Percentiles rank a stretch among this genome's conserved stretches.
phyloP scores from a whole-genome alignment of 169 alveolate species.

The Amoebophrya sp. region DNA sequence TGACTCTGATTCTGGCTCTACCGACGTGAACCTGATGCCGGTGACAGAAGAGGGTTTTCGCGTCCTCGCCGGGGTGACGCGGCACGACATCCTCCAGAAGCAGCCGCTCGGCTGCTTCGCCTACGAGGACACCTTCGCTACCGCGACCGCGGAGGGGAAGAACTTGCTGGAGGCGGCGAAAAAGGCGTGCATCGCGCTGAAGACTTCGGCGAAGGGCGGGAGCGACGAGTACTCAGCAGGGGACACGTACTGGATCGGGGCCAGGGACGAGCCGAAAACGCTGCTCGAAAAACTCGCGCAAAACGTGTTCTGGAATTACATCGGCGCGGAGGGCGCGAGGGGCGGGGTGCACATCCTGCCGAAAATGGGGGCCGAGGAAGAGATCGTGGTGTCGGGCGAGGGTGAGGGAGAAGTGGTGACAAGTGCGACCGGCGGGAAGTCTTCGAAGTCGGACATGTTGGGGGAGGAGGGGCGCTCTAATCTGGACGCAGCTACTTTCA shows the following conservation, averaged over 20 bases:
- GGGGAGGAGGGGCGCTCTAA: too few relatives aligned
- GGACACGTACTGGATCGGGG: neutral
- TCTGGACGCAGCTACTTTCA: too few relatives aligned
- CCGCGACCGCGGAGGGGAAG: neutral
- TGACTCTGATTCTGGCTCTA: too few relatives aligned
- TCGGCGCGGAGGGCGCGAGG: too few relatives aligned
- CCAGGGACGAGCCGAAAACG: neutral
- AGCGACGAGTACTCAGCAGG: neutral
- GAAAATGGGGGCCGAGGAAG: too few relatives aligned
- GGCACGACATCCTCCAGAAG: neutral
- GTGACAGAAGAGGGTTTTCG: neutral
- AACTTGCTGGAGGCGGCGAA: neutral
- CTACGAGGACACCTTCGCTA: neutral
- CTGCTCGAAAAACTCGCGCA: neutral
- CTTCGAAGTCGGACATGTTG: too few relatives aligned
- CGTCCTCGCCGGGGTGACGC: neutral
- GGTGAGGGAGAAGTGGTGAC: too few relatives aligned
- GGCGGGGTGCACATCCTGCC: too few relatives aligned
- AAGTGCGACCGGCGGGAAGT: too few relatives aligned
- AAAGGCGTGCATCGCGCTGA: neutral
- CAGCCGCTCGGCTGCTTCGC: neutral
- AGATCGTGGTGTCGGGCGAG: too few relatives aligned
- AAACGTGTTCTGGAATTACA: neutral
- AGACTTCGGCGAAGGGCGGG: neutral
- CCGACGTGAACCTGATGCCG: too few relatives aligned